Base-by-base conservation (phyloP, 768 basidiomycete species). In the Termitomyces sp. region DNA sequence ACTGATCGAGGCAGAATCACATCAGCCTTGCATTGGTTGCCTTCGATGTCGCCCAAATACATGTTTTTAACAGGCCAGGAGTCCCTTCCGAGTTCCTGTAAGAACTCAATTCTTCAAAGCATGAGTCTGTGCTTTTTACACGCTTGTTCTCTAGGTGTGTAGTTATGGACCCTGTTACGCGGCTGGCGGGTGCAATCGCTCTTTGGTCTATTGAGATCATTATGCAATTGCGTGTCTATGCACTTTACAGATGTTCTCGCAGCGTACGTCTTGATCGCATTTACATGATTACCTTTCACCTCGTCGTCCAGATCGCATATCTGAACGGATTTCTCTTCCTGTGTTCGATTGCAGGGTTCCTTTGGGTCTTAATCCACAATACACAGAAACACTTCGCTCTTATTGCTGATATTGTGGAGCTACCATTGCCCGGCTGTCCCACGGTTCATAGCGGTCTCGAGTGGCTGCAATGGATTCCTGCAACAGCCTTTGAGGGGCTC, bases 181-280 rank as follows among this genome's bases (percentile, higher is more conserved):
- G 77, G 3, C 62, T 76, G 12, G 69, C 69, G 3, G 76, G 78
- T 12, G 76, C 73, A 3, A 64, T 78, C 22, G 71, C 70, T 25
- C 65, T 80, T 6, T 79, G 78, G 77, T 70, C 74, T 25, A 68
- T 80, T 15, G 76, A 80, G 60, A 74, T 79, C 16, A 66, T 79
- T 52, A 76, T 80, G 73, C 75, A 76, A 58, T 57, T 79, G n/a
- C 67, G 76, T 10, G 65, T 79, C 18, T 78, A 78, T 57, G 75
- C 74, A 0, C 53, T 80, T 7, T 80, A 65, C 53, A 59, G 65
- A 22, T 70, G 72, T 41, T 76, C 74, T 2, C 70, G 68, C 56
- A 69, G 63, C 58, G 76, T 75, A n/a, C 50, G 66, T 46, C 13
- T 20, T 15, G 41, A 39, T 40, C 42, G 36, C 16, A 38, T 18